Percentiles rank a stretch among this genome's conserved stretches.
Evolutionary conservation across 306 rosid species (phyloP).

Genomic region (Rosa lucieae): DNA sequence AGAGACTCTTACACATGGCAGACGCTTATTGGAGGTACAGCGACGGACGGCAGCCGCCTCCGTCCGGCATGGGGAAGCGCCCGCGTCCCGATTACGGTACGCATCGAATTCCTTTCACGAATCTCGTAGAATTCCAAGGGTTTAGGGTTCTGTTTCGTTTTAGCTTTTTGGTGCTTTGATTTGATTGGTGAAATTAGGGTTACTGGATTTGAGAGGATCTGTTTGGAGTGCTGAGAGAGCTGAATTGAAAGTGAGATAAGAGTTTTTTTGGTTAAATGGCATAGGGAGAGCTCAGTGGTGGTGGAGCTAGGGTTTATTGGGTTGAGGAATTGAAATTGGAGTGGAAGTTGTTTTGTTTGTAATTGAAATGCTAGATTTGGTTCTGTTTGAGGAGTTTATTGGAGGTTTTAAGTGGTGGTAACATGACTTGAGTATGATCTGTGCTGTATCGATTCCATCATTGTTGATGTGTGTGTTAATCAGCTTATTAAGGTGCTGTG

Average conservation of each 20-base stretch:
- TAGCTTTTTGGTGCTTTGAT: constrained; percentile 25
- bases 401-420: background rate
- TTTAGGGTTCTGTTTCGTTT: background rate
- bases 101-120: background rate
- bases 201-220: background rate
- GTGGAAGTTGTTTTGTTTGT: background rate
- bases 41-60: constrained; percentile 62
- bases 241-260: background rate
- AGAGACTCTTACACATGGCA: constrained; percentile 46
- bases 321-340: background rate
- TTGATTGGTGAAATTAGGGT: constrained; percentile 24
- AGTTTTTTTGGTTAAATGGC: background rate
- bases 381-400: background rate
- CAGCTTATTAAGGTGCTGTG: background rate
- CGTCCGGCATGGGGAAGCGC: constrained; percentile 68
- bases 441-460: background rate
- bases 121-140: background rate
- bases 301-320: constrained; percentile 1
- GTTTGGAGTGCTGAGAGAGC: constrained; percentile 2
- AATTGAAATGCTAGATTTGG: background rate
- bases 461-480: background rate
- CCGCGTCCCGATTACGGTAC: constrained; percentile 84
- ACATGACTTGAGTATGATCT: background rate
- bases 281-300: background rate
- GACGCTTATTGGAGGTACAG: constrained; percentile 91